Conservation (phyloP, 1,139 yeast genomes). For the Pichia sp. region DNA sequence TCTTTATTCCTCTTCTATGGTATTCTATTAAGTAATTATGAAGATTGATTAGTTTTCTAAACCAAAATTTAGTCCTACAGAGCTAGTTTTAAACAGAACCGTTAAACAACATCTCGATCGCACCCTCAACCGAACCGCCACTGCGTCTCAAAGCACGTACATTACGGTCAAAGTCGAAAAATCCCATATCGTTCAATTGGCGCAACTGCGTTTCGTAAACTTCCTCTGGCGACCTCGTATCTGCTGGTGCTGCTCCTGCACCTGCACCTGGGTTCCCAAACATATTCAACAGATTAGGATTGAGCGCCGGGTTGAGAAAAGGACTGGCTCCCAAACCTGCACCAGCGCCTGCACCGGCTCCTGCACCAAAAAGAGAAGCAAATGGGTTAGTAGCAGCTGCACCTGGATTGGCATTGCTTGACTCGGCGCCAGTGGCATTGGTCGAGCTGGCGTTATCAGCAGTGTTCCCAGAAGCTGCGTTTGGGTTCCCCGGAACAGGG, state of each 20-base stretch:
- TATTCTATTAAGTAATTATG: too few species aligned
- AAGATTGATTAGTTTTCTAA: not conserved
- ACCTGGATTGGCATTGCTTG: not conserved
- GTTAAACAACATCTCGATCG: constrained; percentile 80
- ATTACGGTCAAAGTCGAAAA: constrained; percentile 86
- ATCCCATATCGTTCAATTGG: constrained; percentile 95
- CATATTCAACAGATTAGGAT: constrained; percentile 31
- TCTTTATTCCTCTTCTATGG: too few species aligned
- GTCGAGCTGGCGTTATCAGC: constrained; percentile 11
- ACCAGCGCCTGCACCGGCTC: constrained; percentile 37
- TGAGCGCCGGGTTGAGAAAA: constrained; percentile 34
- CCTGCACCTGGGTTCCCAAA: constrained; percentile 32
- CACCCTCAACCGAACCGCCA: constrained; percentile 97
- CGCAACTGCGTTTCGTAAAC: constrained; percentile 84
- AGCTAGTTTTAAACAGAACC: constrained; percentile 34
- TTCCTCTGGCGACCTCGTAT: constrained; percentile 93
- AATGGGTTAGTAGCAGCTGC: constrained; percentile 16
- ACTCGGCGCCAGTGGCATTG: constrained; percentile 9
- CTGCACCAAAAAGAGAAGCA: constrained; percentile 30
- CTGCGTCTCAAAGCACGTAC: constrained; percentile 88
- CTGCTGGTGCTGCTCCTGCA: constrained; percentile 35
- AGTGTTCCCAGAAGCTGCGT: constrained; percentile 16
- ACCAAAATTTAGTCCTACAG: not conserved
- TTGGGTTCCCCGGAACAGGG: constrained; percentile 49
- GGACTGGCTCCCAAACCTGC: constrained; percentile 28